Evolutionary conservation across 2,329 filamentous ascomycete species (phyloP).

Genomic region (Scolecobasidium constrictum): DNA sequence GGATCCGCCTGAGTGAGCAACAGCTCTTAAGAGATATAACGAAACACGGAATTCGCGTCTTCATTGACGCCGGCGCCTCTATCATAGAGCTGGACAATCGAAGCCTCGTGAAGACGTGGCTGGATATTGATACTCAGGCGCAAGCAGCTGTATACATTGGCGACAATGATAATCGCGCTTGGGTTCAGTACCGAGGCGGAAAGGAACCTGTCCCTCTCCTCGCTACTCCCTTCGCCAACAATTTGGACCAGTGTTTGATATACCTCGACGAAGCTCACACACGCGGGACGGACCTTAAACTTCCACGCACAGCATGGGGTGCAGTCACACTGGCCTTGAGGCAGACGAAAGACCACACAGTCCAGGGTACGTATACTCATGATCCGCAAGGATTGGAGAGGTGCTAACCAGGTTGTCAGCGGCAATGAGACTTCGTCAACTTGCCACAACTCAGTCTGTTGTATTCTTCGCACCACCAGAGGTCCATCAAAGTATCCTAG

Average conservation of each 20-base stretch:
- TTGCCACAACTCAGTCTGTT: slow-evolving; percentile 46
- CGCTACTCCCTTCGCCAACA: slow-evolving; percentile 45
- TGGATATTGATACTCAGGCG: slow-evolving; percentile 30
- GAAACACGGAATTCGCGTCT: slow-evolving; percentile 32
- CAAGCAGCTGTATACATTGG: slow-evolving; percentile 49
- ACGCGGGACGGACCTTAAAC: slow-evolving; percentile 54
- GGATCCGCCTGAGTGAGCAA: slow-evolving; percentile 33
- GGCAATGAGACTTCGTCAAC: slow-evolving; percentile 53
- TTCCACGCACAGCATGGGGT: slow-evolving; percentile 46
- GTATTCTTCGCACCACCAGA: slow-evolving; percentile 46
- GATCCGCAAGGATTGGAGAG: neutral
- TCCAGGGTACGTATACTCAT: slow-evolving; percentile 40
- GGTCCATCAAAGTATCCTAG: slow-evolving; percentile 50
- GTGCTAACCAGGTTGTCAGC: slow-evolving; percentile 25
- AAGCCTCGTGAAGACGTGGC: slow-evolving; percentile 39
- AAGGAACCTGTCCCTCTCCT: slow-evolving; percentile 36
- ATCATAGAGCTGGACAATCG: slow-evolving; percentile 51
- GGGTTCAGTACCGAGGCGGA: slow-evolving; percentile 40
- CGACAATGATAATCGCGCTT: slow-evolving; percentile 39
- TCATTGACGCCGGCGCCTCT: slow-evolving; percentile 55
- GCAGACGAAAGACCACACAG: slow-evolving; percentile 50
- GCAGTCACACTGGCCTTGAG: slow-evolving; percentile 53
- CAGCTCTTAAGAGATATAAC: slow-evolving; percentile 32
- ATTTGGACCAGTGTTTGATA: slow-evolving; percentile 49
- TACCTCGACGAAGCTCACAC: slow-evolving; percentile 65